Evolutionary conservation across 2,329 filamentous ascomycete genomes (phyloP).

Genomic region (Ilyonectria sp.): DNA sequence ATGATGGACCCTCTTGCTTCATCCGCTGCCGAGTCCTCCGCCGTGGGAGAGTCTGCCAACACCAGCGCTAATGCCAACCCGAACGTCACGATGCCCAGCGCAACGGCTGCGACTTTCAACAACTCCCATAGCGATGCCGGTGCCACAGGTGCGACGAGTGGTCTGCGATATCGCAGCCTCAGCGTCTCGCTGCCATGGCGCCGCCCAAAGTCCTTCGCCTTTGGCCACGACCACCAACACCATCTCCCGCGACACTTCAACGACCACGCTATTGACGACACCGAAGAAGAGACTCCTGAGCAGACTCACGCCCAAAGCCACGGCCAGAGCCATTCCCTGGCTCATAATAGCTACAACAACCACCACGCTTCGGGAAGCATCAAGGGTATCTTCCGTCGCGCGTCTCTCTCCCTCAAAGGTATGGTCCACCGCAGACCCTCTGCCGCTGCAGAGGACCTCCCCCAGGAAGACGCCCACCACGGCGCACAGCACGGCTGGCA

Average conservation of each 20-base stretch:
- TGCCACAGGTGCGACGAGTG: slow-evolving; percentile 29
- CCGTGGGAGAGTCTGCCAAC: slow-evolving; percentile 17
- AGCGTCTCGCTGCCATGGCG: slow-evolving; percentile 67
- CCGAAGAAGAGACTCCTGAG: slow-evolving; percentile 46
- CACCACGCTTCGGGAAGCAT: slow-evolving; percentile 54
- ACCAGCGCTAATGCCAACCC: slow-evolving; percentile 1
- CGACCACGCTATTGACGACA: slow-evolving; percentile 53
- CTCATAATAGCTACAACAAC: slow-evolving; percentile 47
- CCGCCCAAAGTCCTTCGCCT: slow-evolving; percentile 61
- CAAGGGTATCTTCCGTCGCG: slow-evolving; percentile 68
- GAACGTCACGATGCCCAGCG: slow-evolving; percentile 8
- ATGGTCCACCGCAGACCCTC: slow-evolving; percentile 67
- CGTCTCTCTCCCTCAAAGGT: slow-evolving; percentile 68
- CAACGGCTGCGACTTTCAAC: slow-evolving; percentile 17
- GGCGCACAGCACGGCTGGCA: slow-evolving; percentile 29
- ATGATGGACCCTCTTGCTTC: slow-evolving; percentile 44
- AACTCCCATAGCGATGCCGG: slow-evolving; percentile 26
- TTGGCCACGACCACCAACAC: slow-evolving; percentile 53
- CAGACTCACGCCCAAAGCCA: slow-evolving; percentile 38
- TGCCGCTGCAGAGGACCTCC: slow-evolving; percentile 51
- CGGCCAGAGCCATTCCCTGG: slow-evolving; percentile 43
- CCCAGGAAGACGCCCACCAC: slow-evolving; percentile 44
- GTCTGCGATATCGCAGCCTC: slow-evolving; percentile 63
- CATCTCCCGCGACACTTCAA: slow-evolving; percentile 48
- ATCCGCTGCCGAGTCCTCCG: slow-evolving; percentile 36